Conservation (phyloP, 2,329 filamentous ascomycete species). For the Calonectria pauciramosa region DNA sequence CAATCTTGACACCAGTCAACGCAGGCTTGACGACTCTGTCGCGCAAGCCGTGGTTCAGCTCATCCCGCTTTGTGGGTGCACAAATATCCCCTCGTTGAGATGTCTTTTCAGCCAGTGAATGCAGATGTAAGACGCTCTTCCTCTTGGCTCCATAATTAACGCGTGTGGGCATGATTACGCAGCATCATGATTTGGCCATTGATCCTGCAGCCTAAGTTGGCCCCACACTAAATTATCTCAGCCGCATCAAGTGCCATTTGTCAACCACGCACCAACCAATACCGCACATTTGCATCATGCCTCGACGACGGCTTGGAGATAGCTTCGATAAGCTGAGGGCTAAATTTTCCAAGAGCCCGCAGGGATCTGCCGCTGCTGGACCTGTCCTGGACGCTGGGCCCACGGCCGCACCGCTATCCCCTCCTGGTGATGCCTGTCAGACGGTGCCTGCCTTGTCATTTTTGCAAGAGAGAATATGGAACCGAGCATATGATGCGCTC, state of each 20-base stretch:
- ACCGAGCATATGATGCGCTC: constrained; percentile 38
- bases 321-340: neutral
- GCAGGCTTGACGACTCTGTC: too few species aligned
- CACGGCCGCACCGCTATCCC: too few species aligned
- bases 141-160: neutral
- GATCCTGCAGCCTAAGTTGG: neutral
- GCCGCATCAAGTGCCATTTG: too few species aligned
- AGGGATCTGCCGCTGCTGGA: neutral
- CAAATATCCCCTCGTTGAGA: too few species aligned
- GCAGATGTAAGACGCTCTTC: neutral
- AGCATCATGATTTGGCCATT: neutral
- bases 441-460: neutral
- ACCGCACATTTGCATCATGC: neutral
- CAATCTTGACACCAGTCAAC: too few species aligned
- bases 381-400: neutral
- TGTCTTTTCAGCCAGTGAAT: too few species aligned
- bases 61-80: too few species aligned
- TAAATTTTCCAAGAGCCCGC: neutral
- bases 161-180: neutral
- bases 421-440: neutral
- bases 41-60: too few species aligned
- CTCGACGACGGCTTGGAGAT: neutral
- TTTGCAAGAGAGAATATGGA: constrained; percentile 25
- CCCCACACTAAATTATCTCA: neutral
- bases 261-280: neutral